Percentiles rank a stretch among this genome's conserved stretches.
These are phyloP conservation scores for Wickerhamomyces kurtzmanii DNA, from an alignment of 805 yeast genomes.

Conservation along the genomic window DNA sequence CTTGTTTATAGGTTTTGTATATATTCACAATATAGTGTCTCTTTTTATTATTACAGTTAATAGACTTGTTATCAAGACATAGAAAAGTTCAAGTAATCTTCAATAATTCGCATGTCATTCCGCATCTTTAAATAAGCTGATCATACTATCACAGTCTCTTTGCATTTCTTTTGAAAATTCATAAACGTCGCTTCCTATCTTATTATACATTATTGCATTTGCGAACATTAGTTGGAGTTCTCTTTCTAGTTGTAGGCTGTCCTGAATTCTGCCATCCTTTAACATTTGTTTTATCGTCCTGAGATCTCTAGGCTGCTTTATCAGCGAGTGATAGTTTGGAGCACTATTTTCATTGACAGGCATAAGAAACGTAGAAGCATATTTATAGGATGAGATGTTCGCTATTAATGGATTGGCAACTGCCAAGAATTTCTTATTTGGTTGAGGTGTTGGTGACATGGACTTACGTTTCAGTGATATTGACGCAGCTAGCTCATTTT, in stretches of 20 bases:
- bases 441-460: neutral
- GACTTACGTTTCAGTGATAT: neutral
- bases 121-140: conserved; percentile 52
- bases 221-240: conserved; percentile 73
- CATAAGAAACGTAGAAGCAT: conserved; percentile 62
- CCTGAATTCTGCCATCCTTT: conserved; percentile 45
- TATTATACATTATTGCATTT: conserved; percentile 77
- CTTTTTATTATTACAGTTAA: neutral
- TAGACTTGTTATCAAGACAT: neutral
- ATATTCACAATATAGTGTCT: neutral
- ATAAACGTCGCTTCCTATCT: conserved; percentile 50
- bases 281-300: conserved; percentile 50
- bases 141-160: conserved; percentile 47
- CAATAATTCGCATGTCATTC: conserved; percentile 13
- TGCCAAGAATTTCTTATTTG: conserved; percentile 47
- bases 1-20: neutral
- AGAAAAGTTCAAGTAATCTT: neutral
- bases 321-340: conserved; percentile 53
- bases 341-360: conserved; percentile 65
- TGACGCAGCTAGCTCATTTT: neutral
- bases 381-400: conserved; percentile 60
- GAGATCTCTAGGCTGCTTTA: conserved; percentile 58
- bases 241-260: conserved; percentile 44
- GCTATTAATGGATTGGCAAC: conserved; percentile 52
- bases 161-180: conserved; percentile 62